phyloP scores from a whole-genome alignment of 306 rosid species.

The Mimosa pudica region DNA sequence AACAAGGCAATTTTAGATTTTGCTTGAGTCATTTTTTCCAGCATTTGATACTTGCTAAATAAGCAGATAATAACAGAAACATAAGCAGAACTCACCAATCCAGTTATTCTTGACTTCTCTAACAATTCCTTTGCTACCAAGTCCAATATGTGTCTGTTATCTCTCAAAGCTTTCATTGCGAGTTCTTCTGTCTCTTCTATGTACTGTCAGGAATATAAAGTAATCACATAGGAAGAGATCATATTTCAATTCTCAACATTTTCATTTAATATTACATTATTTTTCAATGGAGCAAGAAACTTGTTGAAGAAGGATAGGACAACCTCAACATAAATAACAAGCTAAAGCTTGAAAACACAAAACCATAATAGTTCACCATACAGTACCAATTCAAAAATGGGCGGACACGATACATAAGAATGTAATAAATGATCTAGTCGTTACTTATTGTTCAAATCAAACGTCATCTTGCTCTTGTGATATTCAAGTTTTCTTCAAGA shows the following conservation, averaged over 20 bases:
- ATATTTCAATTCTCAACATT: slow-evolving; percentile 6
- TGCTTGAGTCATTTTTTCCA: neutral
- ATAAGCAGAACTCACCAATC: slow-evolving; percentile 60
- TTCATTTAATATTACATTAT: slow-evolving; percentile 8
- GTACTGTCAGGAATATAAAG: slow-evolving; percentile 59
- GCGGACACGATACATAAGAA: neutral
- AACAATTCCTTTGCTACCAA: slow-evolving; percentile 67
- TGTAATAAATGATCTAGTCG: neutral
- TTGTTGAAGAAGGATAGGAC: neutral
- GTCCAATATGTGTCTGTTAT: slow-evolving; percentile 82
- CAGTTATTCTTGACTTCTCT: slow-evolving; percentile 89
- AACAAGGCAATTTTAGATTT: neutral
- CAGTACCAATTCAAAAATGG: slow-evolving; percentile 1
- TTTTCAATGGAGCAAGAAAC: neutral
- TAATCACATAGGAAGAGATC: slow-evolving; percentile 1
- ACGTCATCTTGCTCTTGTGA: slow-evolving; percentile 9
- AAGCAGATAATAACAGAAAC: slow-evolving; percentile 6
- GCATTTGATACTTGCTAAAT: neutral
- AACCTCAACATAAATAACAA: neutral
- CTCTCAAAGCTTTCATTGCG: slow-evolving; percentile 76
- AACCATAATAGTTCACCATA: neutral
- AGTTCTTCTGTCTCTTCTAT: slow-evolving; percentile 93
- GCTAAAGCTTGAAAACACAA: neutral
- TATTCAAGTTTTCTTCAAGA: neutral
- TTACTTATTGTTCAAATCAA: neutral